Evolutionary conservation across 2,329 filamentous ascomycete genomes (phyloP).

Genomic region (Pyrenophora tritici-repentis): DNA sequence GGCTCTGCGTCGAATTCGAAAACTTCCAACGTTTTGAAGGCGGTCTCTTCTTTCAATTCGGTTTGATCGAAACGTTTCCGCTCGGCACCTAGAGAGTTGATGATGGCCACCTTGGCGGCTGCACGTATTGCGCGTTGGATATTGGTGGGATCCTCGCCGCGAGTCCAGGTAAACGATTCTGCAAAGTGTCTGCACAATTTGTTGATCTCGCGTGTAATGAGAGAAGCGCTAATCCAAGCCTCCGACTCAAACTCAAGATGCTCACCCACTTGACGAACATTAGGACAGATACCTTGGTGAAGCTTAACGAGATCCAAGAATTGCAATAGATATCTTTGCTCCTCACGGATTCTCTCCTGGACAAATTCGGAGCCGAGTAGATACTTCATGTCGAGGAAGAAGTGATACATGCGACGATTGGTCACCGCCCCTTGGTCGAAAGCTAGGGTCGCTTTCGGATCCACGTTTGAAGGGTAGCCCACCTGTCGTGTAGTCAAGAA

Average conservation of each 20-base stretch:
- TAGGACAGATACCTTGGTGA: constrained; percentile 96
- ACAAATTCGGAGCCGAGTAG: constrained; percentile 88
- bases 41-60: constrained; percentile 84
- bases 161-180: constrained; percentile 77
- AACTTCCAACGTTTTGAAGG: constrained; percentile 76
- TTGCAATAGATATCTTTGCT: constrained; percentile 87
- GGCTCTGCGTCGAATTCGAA: constrained; percentile 74
- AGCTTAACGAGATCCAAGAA: constrained; percentile 95
- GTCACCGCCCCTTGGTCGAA: constrained; percentile 95
- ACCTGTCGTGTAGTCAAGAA: constrained; percentile 96
- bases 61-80: constrained; percentile 80
- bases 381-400: constrained; percentile 93
- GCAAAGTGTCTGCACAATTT: constrained; percentile 86
- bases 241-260: constrained; percentile 99
- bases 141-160: constrained; percentile 66
- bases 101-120: constrained; percentile 80
- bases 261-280: constrained; percentile 86
- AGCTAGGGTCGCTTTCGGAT: constrained; percentile 81
- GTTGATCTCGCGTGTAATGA: constrained; percentile 95
- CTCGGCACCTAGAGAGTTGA: constrained; percentile 89
- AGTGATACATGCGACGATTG: constrained; percentile 95
- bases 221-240: constrained; percentile 93
- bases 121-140: constrained; percentile 74
- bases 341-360: constrained; percentile 78
- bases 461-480: constrained; percentile 87